Evolutionary conservation across 495 filamentous ascomycete species (phyloP).

Genomic region (Lophium mytilinum): DNA sequence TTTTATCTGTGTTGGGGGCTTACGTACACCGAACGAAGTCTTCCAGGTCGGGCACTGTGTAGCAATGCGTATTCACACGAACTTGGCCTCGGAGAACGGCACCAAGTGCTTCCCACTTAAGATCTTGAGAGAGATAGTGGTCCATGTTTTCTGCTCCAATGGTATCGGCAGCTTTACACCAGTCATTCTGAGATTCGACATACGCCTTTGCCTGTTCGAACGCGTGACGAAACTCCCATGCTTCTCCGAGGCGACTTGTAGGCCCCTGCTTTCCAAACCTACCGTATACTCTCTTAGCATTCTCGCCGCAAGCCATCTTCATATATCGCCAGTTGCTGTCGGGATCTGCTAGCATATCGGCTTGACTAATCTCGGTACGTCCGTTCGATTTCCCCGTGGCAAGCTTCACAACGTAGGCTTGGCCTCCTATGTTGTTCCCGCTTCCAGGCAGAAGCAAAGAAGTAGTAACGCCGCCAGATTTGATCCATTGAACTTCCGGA

Average conservation of each 20-base stretch:
- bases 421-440: slow-evolving; percentile 60
- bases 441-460: slow-evolving; percentile 57
- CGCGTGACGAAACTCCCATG: slow-evolving; percentile 55
- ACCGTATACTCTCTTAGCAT: slow-evolving; percentile 47
- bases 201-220: slow-evolving; percentile 49
- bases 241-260: slow-evolving; percentile 46
- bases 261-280: slow-evolving; percentile 23
- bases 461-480: slow-evolving; percentile 59
- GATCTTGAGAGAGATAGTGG: slow-evolving; percentile 42
- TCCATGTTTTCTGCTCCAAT: slow-evolving; percentile 25
- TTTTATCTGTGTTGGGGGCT: too few relatives aligned
- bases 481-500: slow-evolving; percentile 51
- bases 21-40: slow-evolving; percentile 52
- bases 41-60: slow-evolving; percentile 56
- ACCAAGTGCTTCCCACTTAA: slow-evolving; percentile 49
- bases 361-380: slow-evolving; percentile 42
- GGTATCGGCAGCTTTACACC: slow-evolving; percentile 45
- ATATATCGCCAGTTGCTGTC: slow-evolving; percentile 45
- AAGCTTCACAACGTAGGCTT: slow-evolving; percentile 56
- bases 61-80: slow-evolving; percentile 57
- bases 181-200: slow-evolving; percentile 48
- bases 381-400: slow-evolving; percentile 24
- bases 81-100: slow-evolving; percentile 55
- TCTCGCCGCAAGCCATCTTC: slow-evolving; percentile 69
- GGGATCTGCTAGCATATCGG: slow-evolving; percentile 44